Base-by-base conservation (phyloP, 2,329 filamentous ascomycete genomes). In the Aspergillus sp. region DNA sequence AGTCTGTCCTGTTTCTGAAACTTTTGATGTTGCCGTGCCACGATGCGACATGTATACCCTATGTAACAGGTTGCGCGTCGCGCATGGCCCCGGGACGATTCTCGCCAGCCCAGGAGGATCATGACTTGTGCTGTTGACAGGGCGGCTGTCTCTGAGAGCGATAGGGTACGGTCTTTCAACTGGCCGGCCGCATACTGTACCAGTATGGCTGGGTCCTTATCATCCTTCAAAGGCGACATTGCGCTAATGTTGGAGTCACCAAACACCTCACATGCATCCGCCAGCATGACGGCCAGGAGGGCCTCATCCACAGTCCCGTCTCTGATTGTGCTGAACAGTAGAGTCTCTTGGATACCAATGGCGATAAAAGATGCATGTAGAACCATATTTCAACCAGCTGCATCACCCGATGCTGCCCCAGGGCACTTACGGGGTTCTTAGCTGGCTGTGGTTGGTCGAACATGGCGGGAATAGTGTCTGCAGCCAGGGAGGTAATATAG, bases 321-420 rank as follows among this genome's bases (percentile, higher is more conserved):
- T 19, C 67, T 63, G 7, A 70, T 58, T 32, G 68, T 65, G 32
- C 65, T 60, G 13, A 71, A 60, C 7, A 73, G 60, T 7, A 73
- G 53, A 1, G 69, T 72, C 53, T 72, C 53, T 73, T 73, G 45
- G 69, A 72, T 13, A 73, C 57, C 13, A 72, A 57, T 45, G 67
- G 65, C 7, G 69, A 69, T 5, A 73, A 53, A 22, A 70, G 70
- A 41, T 73, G 70, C 10, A 61, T 51, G 0, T 65, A 68, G 48
- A 67, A 73, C 70, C 70, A 73, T 20, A 73, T 62, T 44, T 73
- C 70, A 39, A 73, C 65, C 20, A 73, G 41, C 44, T 61, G 58
- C 9, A 53, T 35, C 10, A 50, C 52, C 30, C 47, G 57, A 44
- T 59, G 54, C 35, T 49, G 45, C 20, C 56, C 54, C 10, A 54